Evolutionary conservation across 2,329 filamentous ascomycete species (phyloP), one percentile per base, ranked within the genome.

Genomic region (Alternaria atra): DNA sequence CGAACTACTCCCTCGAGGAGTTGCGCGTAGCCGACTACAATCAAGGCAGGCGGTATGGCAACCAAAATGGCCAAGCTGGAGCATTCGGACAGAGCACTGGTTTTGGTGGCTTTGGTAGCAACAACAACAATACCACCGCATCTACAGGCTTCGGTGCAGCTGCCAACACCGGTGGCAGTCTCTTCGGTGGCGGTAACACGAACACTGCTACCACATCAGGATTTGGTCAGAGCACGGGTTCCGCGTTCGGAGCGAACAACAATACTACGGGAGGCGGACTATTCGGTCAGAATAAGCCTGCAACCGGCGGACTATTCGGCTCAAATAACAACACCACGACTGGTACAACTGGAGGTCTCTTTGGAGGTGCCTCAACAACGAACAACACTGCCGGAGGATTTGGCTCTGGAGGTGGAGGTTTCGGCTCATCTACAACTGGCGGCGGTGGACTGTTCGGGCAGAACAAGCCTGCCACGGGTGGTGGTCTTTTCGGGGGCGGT

Each of bases 1-100:
- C 89, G 78, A 96, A 95, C 77, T 98, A 91, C 83, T 97, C 94
- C 9, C 87, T 92, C n/a, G 95, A 91, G 65, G 83, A 85, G 67
- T 61, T 85, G 68, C 79, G 83, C 58, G 58, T 97, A 63, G 92
- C 89, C 46, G 95, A 99, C 79, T 99, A 99, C 77, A 87, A 90
- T 60, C 91, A 94, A 78, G 94, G 94, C 52, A 89, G 94, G 60
- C 90, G 90, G 55, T 92, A 87, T 76, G 95, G 94, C 34, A 97
- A 94, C 79, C 86, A 87, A 42, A 92, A 90, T 63, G 93, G 92
- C 30, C 91, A 93, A 67, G 83, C 88, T 47, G 93, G 93, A 60
- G 91, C 91, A 7, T 97, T 97, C 78, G 94, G 93, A 17, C 84
- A 89, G 60, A 85, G 83, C 68, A 87, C 85, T 61, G 81, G 81